Evolutionary conservation across 192 early-diverging fungal species (phyloP).

Genomic region (Coemansia sp.): DNA sequence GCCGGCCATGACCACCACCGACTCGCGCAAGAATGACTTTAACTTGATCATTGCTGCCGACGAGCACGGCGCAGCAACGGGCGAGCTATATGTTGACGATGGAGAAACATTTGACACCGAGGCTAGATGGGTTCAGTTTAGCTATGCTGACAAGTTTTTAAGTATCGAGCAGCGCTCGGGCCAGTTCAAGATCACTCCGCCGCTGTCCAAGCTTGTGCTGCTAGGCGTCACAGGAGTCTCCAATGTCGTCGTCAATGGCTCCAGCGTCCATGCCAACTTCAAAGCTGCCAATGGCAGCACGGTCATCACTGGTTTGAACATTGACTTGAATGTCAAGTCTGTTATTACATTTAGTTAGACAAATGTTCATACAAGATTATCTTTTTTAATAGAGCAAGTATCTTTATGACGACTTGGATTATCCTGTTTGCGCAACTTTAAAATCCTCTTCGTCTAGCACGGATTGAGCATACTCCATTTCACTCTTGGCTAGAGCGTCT

Average conservation of each 20-base stretch:
- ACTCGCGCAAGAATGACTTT: slow-evolving; percentile 47
- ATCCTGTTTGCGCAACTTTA: not conserved
- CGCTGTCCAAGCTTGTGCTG: slow-evolving; percentile 21
- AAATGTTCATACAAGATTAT: not conserved
- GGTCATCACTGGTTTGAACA: slow-evolving; percentile 15
- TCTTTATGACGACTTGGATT: not conserved
- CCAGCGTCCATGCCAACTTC: not conserved
- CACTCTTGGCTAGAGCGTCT: slow-evolving; percentile 17
- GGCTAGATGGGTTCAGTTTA: slow-evolving; percentile 30
- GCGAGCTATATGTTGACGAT: slow-evolving; percentile 65
- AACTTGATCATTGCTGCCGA: slow-evolving; percentile 62
- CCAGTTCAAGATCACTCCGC: slow-evolving; percentile 1
- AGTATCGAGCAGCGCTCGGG: slow-evolving; percentile 16
- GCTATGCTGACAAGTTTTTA: slow-evolving; percentile 7
- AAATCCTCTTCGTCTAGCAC: not conserved
- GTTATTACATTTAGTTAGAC: slow-evolving; percentile 9
- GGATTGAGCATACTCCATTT: slow-evolving; percentile 10
- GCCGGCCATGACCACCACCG: slow-evolving; percentile 55
- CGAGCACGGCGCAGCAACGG: slow-evolving; percentile 45
- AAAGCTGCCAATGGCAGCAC: slow-evolving; percentile 11
- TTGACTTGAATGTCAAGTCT: slow-evolving; percentile 19
- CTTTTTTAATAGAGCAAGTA: not conserved
- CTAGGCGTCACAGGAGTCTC: slow-evolving; percentile 23
- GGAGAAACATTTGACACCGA: slow-evolving; percentile 54
- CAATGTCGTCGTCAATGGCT: slow-evolving; percentile 19